A percentile compares a stretch with the other conserved stretches of the same genome.
Conservation (phyloP, 208 protist genomes). For the Dictyostelium gargantuum region DNA sequence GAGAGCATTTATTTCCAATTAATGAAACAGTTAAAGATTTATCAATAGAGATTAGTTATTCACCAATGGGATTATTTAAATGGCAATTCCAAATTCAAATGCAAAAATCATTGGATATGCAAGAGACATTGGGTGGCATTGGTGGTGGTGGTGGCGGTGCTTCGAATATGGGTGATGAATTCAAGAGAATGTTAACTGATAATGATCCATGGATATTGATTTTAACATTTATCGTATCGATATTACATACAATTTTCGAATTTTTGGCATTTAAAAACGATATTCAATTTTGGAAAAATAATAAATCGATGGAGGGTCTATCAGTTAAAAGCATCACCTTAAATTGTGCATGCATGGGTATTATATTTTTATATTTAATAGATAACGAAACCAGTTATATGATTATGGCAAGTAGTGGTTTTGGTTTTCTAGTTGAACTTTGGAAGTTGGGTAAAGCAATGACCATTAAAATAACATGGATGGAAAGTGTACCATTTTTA, state of each 20-base stretch:
- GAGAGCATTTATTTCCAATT: conserved; percentile 87
- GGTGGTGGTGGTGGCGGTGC: background rate
- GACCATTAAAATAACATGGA: conserved; percentile 63
- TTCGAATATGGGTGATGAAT: conserved; percentile 18
- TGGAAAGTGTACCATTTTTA: background rate
- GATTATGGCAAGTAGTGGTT: conserved; percentile 90
- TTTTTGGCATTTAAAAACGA: conserved; percentile 99
- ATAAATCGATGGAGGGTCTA: conserved; percentile 95
- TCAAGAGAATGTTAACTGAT: conserved; percentile 93
- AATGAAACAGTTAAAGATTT: conserved; percentile 87
- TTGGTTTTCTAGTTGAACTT: conserved; percentile 93
- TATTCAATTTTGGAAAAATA: conserved; percentile 89
- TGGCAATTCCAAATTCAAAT: conserved; percentile 83
- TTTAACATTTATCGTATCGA: conserved; percentile 93
- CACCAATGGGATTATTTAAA: conserved; percentile 57
- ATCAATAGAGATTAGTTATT: conserved; percentile 29
- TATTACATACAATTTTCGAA: conserved; percentile 98
- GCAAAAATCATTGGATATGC: conserved; percentile 78
- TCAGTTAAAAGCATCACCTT: conserved; percentile 95
- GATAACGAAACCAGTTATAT: conserved; percentile 94
- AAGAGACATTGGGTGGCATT: background rate
- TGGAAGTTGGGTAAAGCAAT: conserved; percentile 96
- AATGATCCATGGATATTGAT: conserved; percentile 94
- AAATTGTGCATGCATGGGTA: conserved; percentile 92
- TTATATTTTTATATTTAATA: conserved; percentile 98